A percentile compares a stretch with the other conserved stretches of the same genome.
Evolutionary conservation across 1,284 basidiomycete species (phyloP).

Genomic region (Ceratobasidium papillatum): DNA sequence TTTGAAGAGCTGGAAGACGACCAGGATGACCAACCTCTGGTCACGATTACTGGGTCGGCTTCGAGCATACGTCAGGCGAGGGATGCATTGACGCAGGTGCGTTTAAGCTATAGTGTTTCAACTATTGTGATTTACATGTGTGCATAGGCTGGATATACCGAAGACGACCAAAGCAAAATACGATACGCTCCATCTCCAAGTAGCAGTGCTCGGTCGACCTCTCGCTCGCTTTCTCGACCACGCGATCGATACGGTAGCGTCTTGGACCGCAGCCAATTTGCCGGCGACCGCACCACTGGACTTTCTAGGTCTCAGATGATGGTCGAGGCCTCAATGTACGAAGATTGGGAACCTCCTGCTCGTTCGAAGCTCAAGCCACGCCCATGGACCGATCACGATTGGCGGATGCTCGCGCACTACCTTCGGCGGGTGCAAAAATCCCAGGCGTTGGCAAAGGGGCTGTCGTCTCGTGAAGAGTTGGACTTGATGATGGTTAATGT

Average conservation of each 20-base stretch:
- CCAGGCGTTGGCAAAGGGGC: conserved; percentile 10
- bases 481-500: conserved; percentile 20
- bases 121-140: background rate
- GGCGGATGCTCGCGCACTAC: conserved; percentile 34
- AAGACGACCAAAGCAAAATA: background rate
- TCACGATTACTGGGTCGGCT: conserved; percentile 1
- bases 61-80: background rate
- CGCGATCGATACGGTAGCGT: background rate
- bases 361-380: conserved; percentile 4
- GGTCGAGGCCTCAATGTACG: conserved; percentile 29
- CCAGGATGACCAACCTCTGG: background rate
- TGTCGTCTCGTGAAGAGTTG: conserved; percentile 23
- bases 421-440: conserved; percentile 28
- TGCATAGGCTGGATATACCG: conserved; percentile 12
- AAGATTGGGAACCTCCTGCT: conserved; percentile 33
- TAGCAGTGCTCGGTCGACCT: conserved; percentile 11
- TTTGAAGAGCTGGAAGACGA: background rate
- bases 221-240: conserved; percentile 15
- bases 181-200: background rate
- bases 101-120: background rate
- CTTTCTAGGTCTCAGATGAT: conserved; percentile 34
- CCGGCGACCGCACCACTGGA: conserved; percentile 20
- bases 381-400: conserved; percentile 30
- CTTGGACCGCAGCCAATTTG: background rate
- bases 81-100: background rate